phyloP scores from a whole-genome alignment of 2,329 filamentous ascomycete species.

The Aspergillus sp. region DNA sequence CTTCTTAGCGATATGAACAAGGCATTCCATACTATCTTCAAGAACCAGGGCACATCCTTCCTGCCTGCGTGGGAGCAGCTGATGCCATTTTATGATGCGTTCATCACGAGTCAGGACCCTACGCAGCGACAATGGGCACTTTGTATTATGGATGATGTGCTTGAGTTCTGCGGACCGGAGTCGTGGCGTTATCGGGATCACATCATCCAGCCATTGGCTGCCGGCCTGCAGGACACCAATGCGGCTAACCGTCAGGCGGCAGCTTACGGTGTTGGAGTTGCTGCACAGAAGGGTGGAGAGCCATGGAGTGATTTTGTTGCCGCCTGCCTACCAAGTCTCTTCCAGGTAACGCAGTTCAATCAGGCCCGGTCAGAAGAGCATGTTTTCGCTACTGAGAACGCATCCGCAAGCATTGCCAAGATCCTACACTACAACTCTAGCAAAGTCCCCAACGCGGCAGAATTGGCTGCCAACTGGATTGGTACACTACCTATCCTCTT shows the following conservation, averaged over 20 bases:
- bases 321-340: conserved; percentile 75
- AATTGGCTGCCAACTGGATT: conserved; percentile 81
- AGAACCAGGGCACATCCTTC: conserved; percentile 85
- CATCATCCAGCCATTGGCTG: conserved; percentile 82
- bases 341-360: conserved; percentile 77
- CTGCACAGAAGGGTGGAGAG: conserved; percentile 85
- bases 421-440: conserved; percentile 85
- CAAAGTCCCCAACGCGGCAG: conserved; percentile 73
- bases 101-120: conserved; percentile 76
- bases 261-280: conserved; percentile 92
- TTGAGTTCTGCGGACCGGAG: conserved; percentile 91
- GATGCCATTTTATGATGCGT: conserved; percentile 79
- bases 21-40: conserved; percentile 98
- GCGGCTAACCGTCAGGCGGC: conserved; percentile 94
- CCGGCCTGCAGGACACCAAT: conserved; percentile 80
- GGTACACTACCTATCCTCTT: conserved; percentile 88
- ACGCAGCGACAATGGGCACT: conserved; percentile 98
- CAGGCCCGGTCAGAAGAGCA: conserved; percentile 89
- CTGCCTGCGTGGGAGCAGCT: conserved; percentile 84
- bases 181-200: conserved; percentile 83
- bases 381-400: conserved; percentile 96
- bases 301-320: conserved; percentile 87
- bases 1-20: conserved; percentile 99
- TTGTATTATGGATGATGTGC: conserved; percentile 96
- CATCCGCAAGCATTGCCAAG: conserved; percentile 94